Conservation (phyloP, 345 rosid genomes). For the Acer saccharum region DNA sequence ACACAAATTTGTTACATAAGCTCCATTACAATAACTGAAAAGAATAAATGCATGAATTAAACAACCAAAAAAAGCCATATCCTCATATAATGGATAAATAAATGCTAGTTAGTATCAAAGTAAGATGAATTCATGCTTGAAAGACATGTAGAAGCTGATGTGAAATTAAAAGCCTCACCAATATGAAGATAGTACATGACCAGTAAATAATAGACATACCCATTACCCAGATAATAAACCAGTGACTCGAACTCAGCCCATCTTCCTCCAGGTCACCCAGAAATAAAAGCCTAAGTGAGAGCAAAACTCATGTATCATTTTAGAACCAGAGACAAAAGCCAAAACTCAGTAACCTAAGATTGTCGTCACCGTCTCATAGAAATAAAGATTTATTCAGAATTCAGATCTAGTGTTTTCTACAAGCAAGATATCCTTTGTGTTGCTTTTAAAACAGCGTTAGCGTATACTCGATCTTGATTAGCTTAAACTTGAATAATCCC, state of each 20-base stretch:
- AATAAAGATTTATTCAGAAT: not conserved
- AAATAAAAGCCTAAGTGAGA: constrained; percentile 9
- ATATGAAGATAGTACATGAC: not conserved
- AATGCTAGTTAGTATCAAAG: not conserved
- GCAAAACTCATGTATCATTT: constrained; percentile 12
- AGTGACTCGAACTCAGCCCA: constrained; percentile 4
- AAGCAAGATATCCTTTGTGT: constrained; percentile 2
- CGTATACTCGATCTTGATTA: constrained; percentile 9
- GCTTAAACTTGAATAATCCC: constrained; percentile 15
- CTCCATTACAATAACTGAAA: not conserved
- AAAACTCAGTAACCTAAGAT: not conserved
- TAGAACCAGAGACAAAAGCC: not conserved
- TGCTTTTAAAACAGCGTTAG: constrained; percentile 10
- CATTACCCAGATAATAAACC: constrained; percentile 17
- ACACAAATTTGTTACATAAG: not conserved
- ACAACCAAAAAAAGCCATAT: constrained; percentile 2
- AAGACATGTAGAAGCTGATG: not conserved
- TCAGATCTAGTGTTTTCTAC: constrained; percentile 23
- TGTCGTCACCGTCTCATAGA: not conserved
- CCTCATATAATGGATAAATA: constrained; percentile 5
- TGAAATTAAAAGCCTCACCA: not conserved
- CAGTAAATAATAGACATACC: not conserved
- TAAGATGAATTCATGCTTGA: not conserved
- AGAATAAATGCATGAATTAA: constrained; percentile 10
- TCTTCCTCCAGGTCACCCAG: constrained; percentile 20